These are phyloP conservation scores for Vaccinium myrtillus DNA, from an alignment of 148 eudicot genomes.

Conservation along the genomic window DNA sequence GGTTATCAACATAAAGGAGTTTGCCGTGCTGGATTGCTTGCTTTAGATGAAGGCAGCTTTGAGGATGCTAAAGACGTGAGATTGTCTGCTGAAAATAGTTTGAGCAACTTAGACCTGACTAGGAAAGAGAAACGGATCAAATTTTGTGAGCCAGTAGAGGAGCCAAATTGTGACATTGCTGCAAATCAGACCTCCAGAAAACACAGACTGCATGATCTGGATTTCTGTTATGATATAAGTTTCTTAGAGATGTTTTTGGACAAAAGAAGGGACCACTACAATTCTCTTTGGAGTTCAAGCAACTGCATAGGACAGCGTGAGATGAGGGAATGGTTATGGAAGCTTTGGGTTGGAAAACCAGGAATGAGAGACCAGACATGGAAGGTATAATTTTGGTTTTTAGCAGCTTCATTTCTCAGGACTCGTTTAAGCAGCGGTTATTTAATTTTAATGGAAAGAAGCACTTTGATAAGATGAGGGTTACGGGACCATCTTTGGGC, in stretches of 20 bases:
- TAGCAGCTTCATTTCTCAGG: slow-evolving; percentile 13
- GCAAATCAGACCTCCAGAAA: slow-evolving; percentile 22
- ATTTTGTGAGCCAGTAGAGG: slow-evolving; percentile 25
- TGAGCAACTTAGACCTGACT: slow-evolving; percentile 32
- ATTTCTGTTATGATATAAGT: slow-evolving; percentile 66
- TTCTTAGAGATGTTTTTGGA: slow-evolving; percentile 77
- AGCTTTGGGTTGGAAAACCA: slow-evolving; percentile 78
- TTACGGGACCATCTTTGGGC: background rate
- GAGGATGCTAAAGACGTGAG: slow-evolving; percentile 33
- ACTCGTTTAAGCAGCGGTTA: background rate
- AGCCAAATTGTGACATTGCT: slow-evolving; percentile 26
- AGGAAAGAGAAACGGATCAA: slow-evolving; percentile 57
- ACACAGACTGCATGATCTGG: slow-evolving; percentile 33
- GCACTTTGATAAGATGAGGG: slow-evolving; percentile 4
- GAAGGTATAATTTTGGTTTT: slow-evolving; percentile 62
- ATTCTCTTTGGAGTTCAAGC: slow-evolving; percentile 69
- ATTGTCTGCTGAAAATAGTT: slow-evolving; percentile 22
- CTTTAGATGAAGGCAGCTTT: slow-evolving; percentile 46
- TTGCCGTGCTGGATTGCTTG: slow-evolving; percentile 93
- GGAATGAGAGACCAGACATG: slow-evolving; percentile 70
- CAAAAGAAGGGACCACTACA: slow-evolving; percentile 78
- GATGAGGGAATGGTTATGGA: slow-evolving; percentile 85
- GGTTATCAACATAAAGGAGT: slow-evolving; percentile 97
- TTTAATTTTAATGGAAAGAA: background rate
- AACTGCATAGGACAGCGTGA: slow-evolving; percentile 86